Conservation (phyloP, 2,329 filamentous ascomycete genomes). For the Colletotrichum sp. region DNA sequence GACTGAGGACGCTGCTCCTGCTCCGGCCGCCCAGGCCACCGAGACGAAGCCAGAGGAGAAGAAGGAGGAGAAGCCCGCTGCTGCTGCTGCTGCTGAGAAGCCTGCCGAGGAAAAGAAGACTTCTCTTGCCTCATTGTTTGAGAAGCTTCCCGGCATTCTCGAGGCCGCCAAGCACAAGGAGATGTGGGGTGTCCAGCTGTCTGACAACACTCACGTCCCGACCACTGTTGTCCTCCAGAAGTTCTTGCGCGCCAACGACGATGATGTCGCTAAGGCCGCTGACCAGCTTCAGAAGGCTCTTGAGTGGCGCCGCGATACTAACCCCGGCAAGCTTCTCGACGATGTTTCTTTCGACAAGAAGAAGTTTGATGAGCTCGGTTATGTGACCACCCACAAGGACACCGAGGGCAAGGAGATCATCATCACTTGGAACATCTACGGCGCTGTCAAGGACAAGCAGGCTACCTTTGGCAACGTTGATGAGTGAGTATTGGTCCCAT, state of each 20-base stretch:
- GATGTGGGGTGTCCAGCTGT: constrained; percentile 85
- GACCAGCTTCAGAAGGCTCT: constrained; percentile 81
- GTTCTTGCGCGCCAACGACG: constrained; percentile 88
- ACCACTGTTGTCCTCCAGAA: constrained; percentile 89
- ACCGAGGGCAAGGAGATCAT: constrained; percentile 63
- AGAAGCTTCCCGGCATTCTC: constrained; percentile 62
- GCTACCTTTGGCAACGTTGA: constrained; percentile 84
- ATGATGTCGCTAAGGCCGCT: constrained; percentile 74
- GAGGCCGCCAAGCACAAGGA: constrained; percentile 68
- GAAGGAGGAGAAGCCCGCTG: constrained; percentile 29
- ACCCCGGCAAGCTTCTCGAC: constrained; percentile 71
- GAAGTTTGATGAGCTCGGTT: constrained; percentile 83
- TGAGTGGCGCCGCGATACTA: constrained; percentile 79
- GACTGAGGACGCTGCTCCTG: constrained; percentile 9
- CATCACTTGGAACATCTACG: constrained; percentile 94
- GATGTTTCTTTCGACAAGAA: constrained; percentile 67
- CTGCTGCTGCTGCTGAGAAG: constrained; percentile 2
- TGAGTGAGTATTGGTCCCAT: constrained; percentile 63
- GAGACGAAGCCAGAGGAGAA: constrained; percentile 13
- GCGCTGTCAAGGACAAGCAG: constrained; percentile 80
- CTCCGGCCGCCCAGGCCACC: constrained; percentile 26
- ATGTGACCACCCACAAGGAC: constrained; percentile 73
- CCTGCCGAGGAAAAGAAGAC: constrained; percentile 30
- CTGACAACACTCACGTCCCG: constrained; percentile 64
- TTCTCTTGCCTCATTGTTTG: constrained; percentile 61